Conservation (phyloP, 805 yeast species). For the Wickerhamiella allomyrinae region DNA sequence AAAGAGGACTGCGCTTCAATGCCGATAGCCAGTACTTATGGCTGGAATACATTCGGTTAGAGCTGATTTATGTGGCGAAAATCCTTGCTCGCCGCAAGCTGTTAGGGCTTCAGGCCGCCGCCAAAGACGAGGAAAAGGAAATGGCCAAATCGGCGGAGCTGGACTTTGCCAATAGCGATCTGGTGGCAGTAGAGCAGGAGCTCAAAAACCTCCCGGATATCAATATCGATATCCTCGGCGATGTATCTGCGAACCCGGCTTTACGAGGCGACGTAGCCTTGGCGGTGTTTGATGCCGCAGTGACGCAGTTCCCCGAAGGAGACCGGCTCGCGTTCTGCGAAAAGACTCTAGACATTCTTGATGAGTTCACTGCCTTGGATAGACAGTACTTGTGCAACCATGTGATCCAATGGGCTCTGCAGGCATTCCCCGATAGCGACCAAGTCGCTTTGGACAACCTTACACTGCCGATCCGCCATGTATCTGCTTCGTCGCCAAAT, state of each 20-base stretch:
- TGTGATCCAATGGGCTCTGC: constrained; percentile 40
- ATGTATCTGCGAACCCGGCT: constrained; percentile 72
- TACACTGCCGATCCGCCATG: constrained; percentile 51
- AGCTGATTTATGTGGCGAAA: constrained; percentile 71
- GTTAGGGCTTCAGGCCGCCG: constrained; percentile 47
- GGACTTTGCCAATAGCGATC: constrained; percentile 32
- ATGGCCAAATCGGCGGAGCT: constrained; percentile 11
- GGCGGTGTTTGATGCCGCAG: constrained; percentile 54
- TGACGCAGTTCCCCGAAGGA: constrained; percentile 32
- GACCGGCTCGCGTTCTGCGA: constrained; percentile 30
- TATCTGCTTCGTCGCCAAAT: constrained; percentile 26
- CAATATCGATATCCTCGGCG: constrained; percentile 72
- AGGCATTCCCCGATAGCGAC: constrained; percentile 27
- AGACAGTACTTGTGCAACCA: constrained; percentile 54
- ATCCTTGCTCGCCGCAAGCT: constrained; percentile 71
- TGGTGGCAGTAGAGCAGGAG: constrained; percentile 37
- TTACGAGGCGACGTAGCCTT: constrained; percentile 58
- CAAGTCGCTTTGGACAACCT: constrained; percentile 38
- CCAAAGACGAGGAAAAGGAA: constrained; percentile 29
- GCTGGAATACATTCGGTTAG: constrained; percentile 79
- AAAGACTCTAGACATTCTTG: constrained; percentile 44
- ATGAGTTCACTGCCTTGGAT: constrained; percentile 53
- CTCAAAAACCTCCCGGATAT: constrained; percentile 72
- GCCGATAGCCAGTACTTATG: constrained; percentile 59
- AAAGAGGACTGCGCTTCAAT: constrained; percentile 73